phyloP scores from a whole-genome alignment of 2,329 filamentous ascomycete genomes.

The Tetracladium maxilliforme region DNA sequence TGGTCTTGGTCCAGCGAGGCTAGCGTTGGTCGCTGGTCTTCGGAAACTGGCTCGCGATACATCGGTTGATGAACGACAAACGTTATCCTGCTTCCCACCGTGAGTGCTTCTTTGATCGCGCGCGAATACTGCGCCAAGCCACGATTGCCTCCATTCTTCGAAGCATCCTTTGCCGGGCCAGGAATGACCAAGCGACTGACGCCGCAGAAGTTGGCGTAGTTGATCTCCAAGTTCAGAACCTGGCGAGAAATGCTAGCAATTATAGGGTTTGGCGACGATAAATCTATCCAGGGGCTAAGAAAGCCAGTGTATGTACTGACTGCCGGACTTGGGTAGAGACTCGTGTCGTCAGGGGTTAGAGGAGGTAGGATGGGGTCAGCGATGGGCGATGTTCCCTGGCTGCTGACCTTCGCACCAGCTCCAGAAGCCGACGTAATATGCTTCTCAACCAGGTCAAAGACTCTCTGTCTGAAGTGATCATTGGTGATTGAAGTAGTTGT shows the following conservation, averaged over 20 bases:
- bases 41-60: conserved; percentile 44
- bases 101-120: conserved; percentile 66
- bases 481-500: conserved; percentile 69
- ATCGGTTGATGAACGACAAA: conserved; percentile 74
- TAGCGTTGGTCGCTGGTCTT: no score
- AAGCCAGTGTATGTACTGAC: conserved; percentile 65
- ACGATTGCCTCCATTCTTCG: no score
- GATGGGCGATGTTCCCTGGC: conserved; percentile 25
- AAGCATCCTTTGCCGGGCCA: conserved; percentile 49
- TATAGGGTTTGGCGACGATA: conserved; percentile 68
- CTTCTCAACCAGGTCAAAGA: conserved; percentile 43
- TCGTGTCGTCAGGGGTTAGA: conserved; percentile 67
- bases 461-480: conserved; percentile 51
- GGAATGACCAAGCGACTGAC: conserved; percentile 70
- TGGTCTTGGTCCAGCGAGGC: no score
- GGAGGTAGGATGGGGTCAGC: conserved; percentile 47
- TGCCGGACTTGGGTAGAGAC: conserved; percentile 49
- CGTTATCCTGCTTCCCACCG: conserved; percentile 60
- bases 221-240: conserved; percentile 78
- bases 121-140: conserved; percentile 65
- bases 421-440: conserved; percentile 26
- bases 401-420: conserved; percentile 16
- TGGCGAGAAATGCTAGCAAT: conserved; percentile 80
- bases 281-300: conserved; percentile 84
- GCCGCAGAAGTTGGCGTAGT: conserved; percentile 92